Base-by-base conservation (phyloP, 208 protist species). In the Crithidia acanthocephali region DNA sequence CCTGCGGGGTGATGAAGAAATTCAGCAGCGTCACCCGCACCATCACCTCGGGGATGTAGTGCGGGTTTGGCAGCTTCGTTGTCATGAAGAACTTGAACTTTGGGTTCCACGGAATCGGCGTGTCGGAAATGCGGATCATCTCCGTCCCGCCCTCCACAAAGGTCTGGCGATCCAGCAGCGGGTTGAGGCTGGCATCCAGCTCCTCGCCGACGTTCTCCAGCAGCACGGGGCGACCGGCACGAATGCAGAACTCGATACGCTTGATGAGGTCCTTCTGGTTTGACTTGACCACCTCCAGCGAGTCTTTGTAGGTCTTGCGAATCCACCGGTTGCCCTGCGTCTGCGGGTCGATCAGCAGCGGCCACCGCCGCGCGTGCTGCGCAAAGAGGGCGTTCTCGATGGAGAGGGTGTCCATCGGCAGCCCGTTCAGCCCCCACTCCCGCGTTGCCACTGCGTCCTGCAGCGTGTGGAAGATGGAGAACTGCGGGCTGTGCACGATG, bases 261-360 rank as follows among this genome's bases (percentile, higher is more conserved):
- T 93, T 99, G 81, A 97, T 84, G 3, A 98, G 76, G 76, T 99
- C 97, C 74, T 98, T 98, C 74, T 99, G 92, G 64, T 74, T 96
- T 22, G 97, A 80, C 84, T 98, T 99, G 42, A 99, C 77, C 45
- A 99, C 89, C 69, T 99, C 95, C n/a, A 99, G 86, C 6, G 97
- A 78, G 44, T 98, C 95, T 62, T 90, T 87, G 83, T 98, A 98
- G 62, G 97, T 98, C 62, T 95, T 89, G 30, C 97, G 97, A 69
- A 99, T 98, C 98, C 98, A 99, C 68, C 97, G 97, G 87, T 98
- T 99, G 16, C 98, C 98, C 85, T 99, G 98, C 22, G 90, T 96
- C 84, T 99, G 98, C 9, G 99, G 99, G 78, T 99, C 99, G 74
- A 99, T 99, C 83, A 99, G 97, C 18, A 99, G 95, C 61, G 98